phyloP scores from a whole-genome alignment of 352 stramenopile genomes.

The Nothophytophthora sp. region DNA sequence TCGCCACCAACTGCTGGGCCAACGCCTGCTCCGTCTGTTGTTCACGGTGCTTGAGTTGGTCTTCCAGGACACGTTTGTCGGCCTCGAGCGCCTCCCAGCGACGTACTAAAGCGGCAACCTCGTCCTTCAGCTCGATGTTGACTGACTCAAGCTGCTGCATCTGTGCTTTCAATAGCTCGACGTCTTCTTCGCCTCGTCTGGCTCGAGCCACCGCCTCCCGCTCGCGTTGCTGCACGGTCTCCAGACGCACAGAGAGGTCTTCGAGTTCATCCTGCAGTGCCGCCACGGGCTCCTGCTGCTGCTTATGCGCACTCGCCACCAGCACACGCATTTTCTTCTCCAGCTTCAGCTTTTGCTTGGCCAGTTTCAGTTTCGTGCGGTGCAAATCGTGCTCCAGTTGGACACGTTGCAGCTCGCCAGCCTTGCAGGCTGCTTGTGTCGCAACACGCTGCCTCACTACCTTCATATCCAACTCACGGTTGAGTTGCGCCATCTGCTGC shows the following conservation, averaged over 20 bases:
- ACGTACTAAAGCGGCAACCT: slow-evolving; percentile 5
- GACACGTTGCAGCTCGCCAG: slow-evolving; percentile 24
- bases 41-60: slow-evolving; percentile 21
- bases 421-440: slow-evolving; percentile 30
- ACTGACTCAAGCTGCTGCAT: slow-evolving; percentile 14
- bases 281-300: slow-evolving; percentile 15
- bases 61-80: slow-evolving; percentile 17
- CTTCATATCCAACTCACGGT: slow-evolving; percentile 26
- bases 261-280: slow-evolving; percentile 18
- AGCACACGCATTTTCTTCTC: slow-evolving; percentile 50
- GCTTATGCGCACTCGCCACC: slow-evolving; percentile 24
- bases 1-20: slow-evolving; percentile 28
- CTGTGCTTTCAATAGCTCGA: slow-evolving; percentile 16
- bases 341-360: slow-evolving; percentile 55
- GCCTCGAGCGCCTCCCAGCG: slow-evolving; percentile 26
- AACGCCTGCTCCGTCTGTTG: slow-evolving; percentile 35
- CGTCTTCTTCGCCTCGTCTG: slow-evolving; percentile 16
- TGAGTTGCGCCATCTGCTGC: slow-evolving; percentile 31
- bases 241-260: slow-evolving; percentile 13
- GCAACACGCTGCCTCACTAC: slow-evolving; percentile 26
- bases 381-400: slow-evolving; percentile 24
- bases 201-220: slow-evolving; percentile 12
- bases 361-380: slow-evolving; percentile 18
- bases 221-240: slow-evolving; percentile 16
- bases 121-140: slow-evolving; percentile 14